Percentiles rank a stretch among this genome's conserved stretches.
Conservation (phyloP, 768 basidiomycete species). For the Lyophyllum decastes region DNA sequence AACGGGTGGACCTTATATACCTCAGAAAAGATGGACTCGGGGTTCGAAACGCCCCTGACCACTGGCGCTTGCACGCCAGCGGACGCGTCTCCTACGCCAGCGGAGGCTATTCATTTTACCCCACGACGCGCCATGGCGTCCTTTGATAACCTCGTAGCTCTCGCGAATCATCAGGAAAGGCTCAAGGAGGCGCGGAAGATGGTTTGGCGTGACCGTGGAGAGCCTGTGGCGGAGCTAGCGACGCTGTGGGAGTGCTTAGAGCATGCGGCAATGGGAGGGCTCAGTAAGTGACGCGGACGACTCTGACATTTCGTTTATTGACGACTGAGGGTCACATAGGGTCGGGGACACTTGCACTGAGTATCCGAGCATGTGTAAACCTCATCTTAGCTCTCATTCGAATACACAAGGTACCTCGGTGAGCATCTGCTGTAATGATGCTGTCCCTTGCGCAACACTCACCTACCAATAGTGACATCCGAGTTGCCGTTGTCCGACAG, state of each 20-base stretch:
- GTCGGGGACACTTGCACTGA: slow-evolving; percentile 78
- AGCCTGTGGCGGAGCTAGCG: slow-evolving; percentile 69
- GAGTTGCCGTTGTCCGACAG: slow-evolving; percentile 68
- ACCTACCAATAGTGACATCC: slow-evolving; percentile 48
- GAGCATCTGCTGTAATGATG: slow-evolving; percentile 17
- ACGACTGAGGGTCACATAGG: slow-evolving; percentile 45
- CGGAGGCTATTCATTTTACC: slow-evolving; percentile 44
- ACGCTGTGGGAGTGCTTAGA: slow-evolving; percentile 65
- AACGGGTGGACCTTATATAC: background rate
- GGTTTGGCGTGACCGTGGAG: slow-evolving; percentile 80
- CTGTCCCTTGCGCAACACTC: background rate
- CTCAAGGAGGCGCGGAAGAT: slow-evolving; percentile 74
- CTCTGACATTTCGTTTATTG: background rate
- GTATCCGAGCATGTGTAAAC: slow-evolving; percentile 82
- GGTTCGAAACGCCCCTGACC: slow-evolving; percentile 10
- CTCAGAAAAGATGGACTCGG: slow-evolving; percentile 11
- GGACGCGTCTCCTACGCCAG: slow-evolving; percentile 5
- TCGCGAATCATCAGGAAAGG: slow-evolving; percentile 82
- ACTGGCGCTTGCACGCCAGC: slow-evolving; percentile 14
- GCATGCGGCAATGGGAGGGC: slow-evolving; percentile 70
- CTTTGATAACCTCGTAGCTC: slow-evolving; percentile 81
- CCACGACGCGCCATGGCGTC: slow-evolving; percentile 66
- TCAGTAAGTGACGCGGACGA: slow-evolving; percentile 53
- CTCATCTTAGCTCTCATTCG: slow-evolving; percentile 76
- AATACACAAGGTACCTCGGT: slow-evolving; percentile 70